These are phyloP conservation scores for Sextonia rubra DNA, from an alignment of 164 flowering plant genomes.

Conservation along the genomic window DNA sequence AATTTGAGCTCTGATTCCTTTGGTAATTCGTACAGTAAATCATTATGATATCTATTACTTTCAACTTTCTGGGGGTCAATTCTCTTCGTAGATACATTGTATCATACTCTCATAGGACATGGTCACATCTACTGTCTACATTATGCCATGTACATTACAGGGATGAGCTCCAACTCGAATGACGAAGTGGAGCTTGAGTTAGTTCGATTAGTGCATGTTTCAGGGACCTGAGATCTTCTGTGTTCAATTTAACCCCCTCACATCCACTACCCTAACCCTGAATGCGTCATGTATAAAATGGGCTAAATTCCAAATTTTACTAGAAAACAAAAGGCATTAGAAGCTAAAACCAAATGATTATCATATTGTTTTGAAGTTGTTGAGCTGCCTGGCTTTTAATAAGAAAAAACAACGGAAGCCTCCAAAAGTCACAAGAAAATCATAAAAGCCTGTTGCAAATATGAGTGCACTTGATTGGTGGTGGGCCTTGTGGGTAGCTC, in stretches of 20 bases:
- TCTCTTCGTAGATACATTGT: neutral
- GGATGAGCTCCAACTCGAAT: no score
- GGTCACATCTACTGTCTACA: no score
- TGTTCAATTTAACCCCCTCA: neutral
- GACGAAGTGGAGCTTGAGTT: neutral
- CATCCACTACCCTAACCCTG: neutral
- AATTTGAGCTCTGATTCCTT: neutral
- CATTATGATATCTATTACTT: no score
- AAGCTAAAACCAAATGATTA: neutral
- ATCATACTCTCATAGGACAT: no score
- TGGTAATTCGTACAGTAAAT: neutral
- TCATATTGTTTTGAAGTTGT: neutral
- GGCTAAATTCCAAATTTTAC: no score
- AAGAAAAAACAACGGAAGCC: neutral
- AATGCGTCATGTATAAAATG: neutral
- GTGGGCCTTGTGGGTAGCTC: constrained; percentile 4
- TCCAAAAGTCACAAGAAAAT: constrained; percentile 3
- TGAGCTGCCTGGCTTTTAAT: neutral
- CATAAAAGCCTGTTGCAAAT: neutral
- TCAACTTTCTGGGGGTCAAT: neutral
- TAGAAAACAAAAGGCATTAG: constrained; percentile 1
- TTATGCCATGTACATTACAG: no score
- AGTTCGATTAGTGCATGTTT: neutral
- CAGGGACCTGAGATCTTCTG: no score
- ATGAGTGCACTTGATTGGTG: constrained; percentile 3